A percentile compares a stretch with the other conserved stretches of the same genome.
phyloP scores from a whole-genome alignment of 2,329 filamentous ascomycete species.

The Ophiobolus disseminans region DNA sequence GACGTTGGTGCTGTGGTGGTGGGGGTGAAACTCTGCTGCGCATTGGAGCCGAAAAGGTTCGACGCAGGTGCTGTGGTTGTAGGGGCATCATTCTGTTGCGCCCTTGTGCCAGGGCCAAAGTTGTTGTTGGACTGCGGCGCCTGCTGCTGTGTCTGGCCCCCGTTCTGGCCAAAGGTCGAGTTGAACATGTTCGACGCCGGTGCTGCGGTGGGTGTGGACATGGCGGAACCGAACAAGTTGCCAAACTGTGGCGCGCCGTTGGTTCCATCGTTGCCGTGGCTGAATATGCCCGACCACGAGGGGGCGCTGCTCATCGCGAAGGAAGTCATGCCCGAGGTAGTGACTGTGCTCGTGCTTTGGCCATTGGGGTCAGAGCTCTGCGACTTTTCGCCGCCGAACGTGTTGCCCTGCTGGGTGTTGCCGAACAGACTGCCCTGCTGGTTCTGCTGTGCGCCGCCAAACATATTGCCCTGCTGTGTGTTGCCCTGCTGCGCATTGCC shows the following conservation, averaged over 20 bases:
- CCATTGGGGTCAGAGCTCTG: no score
- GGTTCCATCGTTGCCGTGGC: no score
- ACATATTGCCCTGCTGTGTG: constrained; percentile 21
- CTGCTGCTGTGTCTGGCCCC: no score
- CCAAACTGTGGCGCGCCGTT: constrained; percentile 1
- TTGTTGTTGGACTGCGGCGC: no score
- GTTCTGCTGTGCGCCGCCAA: constrained; percentile 16
- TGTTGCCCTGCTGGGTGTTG: constrained; percentile 19
- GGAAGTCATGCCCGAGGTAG: no score
- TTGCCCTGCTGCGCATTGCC: constrained; percentile 15
- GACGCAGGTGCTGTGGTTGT: constrained; percentile 17
- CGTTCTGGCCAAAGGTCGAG: no score
- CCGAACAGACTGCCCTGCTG: constrained; percentile 23
- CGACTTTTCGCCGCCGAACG: constrained; percentile 24
- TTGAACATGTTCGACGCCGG: constrained; percentile 27
- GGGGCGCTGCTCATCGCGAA: no score
- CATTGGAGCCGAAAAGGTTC: constrained; percentile 26
- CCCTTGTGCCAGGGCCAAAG: constrained; percentile 28
- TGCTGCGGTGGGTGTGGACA: constrained; percentile 15
- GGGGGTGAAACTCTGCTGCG: constrained; percentile 17
- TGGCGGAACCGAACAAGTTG: constrained; percentile 3
- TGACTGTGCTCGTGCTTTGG: no score
- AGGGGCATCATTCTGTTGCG: no score
- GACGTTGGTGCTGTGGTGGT: constrained; percentile 17
- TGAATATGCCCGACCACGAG: no score